Base-by-base conservation (phyloP, 345 rosid species). In the Citropsis articulata region DNA sequence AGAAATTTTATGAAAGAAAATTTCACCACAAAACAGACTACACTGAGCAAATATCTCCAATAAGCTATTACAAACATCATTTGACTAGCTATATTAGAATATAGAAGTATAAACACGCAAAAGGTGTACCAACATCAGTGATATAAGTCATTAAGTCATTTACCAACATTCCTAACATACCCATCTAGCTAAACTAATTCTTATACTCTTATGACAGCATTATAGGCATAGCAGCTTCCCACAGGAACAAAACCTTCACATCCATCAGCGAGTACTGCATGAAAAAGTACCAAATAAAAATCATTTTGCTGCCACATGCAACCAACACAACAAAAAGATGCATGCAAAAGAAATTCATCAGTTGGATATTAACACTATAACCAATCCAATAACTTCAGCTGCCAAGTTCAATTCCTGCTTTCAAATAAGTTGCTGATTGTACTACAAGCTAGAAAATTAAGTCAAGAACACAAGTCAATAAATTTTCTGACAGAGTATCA, bases 201-300 rank as follows among this genome's bases (percentile, higher is more conserved):
- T 67, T 24, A 69, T 67, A 36, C 73, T 18, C 76, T 69, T 69
- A 69, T 21, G 35, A 45, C 71, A 19, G 9, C 75, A 35, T n/a
- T 21, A 8, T 48, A 8, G 2, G 45, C 66, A 3, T 75, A 38
- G 66, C 66, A 10, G 5, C 69, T 42, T 42, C 27, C 8, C 22
- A 1, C 61, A 7, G 35, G 77, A 73, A 74, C 30, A 38, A 63
- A 63, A 50, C 35, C 31, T 2, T 6, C 33, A 48, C 72, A 50
- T 56, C 81, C 27, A 56, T 78, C 56, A 77, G 75, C 35, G 64
- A 56, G 83, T 76, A 66, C 87, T 84, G 85, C 86, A 87, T 2
- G 35, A 67, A 36, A 65, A 36, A 10, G 67, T 5, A 75, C 6
- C 24, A 53, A 8, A 38, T 16, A 25, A 4, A 21, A 56, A 55